A percentile compares a stretch with the other conserved stretches of the same genome.
These are phyloP conservation scores for Curvularia verruculosa DNA, from an alignment of 2,329 filamentous ascomycete species.

Conservation along the genomic window DNA sequence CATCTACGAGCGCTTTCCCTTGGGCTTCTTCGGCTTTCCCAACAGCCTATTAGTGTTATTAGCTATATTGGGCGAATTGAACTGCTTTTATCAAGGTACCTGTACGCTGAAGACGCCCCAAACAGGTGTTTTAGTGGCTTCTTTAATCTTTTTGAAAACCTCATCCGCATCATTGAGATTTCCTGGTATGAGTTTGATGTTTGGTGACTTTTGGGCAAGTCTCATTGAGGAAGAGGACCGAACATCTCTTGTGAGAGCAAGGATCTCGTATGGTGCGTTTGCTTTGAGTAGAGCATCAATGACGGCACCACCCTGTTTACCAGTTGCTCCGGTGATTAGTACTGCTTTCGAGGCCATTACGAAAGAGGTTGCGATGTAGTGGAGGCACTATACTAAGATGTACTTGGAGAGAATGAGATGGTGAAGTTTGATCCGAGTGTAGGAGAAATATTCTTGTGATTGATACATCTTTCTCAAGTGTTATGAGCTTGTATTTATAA, in stretches of 20 bases:
- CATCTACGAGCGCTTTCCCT: slow-evolving; percentile 48
- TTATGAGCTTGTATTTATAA: neutral
- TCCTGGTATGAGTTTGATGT: neutral
- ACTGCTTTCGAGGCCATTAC: slow-evolving; percentile 23
- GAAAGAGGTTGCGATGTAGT: neutral
- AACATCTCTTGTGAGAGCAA: neutral
- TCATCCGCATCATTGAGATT: neutral
- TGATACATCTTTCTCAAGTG: neutral
- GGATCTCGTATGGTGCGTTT: slow-evolving; percentile 30
- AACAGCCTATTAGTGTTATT: slow-evolving; percentile 11
- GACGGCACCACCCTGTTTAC: slow-evolving; percentile 54
- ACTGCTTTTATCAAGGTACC: neutral
- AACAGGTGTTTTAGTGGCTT: neutral
- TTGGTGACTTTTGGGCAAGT: neutral
- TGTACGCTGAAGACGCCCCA: neutral
- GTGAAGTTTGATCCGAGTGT: neutral
- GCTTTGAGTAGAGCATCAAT: slow-evolving; percentile 48
- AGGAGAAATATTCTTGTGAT: neutral
- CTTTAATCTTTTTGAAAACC: neutral
- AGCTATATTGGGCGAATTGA: neutral
- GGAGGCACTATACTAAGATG: neutral
- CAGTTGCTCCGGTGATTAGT: slow-evolving; percentile 53
- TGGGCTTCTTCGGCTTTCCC: slow-evolving; percentile 44
- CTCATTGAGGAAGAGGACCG: neutral
- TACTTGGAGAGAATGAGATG: neutral